Percentiles rank a stretch among this genome's conserved stretches.
These are phyloP conservation scores for Incumbomyces lentus DNA, from an alignment of 2,329 filamentous ascomycete species.

Conservation along the genomic window DNA sequence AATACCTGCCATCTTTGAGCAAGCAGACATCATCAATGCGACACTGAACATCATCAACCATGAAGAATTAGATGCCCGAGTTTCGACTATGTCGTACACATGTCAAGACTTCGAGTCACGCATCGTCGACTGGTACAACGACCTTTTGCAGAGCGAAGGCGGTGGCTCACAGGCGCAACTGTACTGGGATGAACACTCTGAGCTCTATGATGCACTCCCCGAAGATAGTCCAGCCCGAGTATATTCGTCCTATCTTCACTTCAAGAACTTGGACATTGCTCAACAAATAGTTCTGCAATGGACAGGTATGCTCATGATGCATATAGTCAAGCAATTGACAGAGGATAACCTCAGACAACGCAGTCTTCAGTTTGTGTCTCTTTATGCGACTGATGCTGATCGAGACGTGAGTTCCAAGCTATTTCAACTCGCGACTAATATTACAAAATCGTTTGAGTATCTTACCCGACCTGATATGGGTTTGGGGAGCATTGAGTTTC, in stretches of 20 bases:
- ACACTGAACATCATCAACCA: neutral
- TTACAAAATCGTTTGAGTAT: constrained; percentile 6
- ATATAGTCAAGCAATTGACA: neutral
- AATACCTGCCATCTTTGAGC: constrained; percentile 7
- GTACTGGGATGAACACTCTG: constrained; percentile 3
- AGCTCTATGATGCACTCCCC: neutral
- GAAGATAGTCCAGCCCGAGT: constrained; percentile 1
- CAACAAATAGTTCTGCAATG: constrained; percentile 9
- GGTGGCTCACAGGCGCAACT: constrained; percentile 1
- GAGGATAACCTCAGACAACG: neutral
- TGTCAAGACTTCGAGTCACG: constrained; percentile 1
- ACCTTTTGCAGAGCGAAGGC: neutral
- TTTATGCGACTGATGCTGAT: neutral
- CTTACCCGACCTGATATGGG: constrained; percentile 4
- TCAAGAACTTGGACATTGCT: constrained; percentile 8
- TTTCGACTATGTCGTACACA: neutral
- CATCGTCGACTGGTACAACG: neutral
- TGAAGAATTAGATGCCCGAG: neutral
- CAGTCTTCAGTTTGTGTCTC: neutral
- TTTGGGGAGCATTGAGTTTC: neutral
- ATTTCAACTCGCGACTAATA: constrained; percentile 1
- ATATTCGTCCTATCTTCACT: constrained; percentile 7
- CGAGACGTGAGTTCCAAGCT: neutral
- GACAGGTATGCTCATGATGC: neutral
- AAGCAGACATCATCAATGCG: constrained; percentile 4